Evolutionary conservation across 352 stramenopile genomes (phyloP), one percentile per base, ranked within the genome.

Genomic region (Pythium diclinum): DNA sequence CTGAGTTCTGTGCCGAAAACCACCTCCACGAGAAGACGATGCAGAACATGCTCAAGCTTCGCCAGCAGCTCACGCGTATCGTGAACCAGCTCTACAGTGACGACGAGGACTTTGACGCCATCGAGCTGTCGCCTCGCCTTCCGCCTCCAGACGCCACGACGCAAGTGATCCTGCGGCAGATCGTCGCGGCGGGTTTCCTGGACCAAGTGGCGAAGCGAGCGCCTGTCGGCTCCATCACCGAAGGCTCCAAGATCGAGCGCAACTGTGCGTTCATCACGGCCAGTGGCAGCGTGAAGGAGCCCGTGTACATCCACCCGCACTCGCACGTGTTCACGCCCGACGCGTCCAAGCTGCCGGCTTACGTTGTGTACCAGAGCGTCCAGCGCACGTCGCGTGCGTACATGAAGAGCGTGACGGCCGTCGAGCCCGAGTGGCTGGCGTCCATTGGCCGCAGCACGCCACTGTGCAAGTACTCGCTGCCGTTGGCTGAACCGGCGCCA

Each of bases 401-500:
- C 80, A 98, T 99, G 93, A 97, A 94, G 65, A 98, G 89, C 65
- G 96, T 99, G 25, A 99, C 97, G 9, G 94, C 97, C 1, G 93
- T 99, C 14, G 97, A 99, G 63, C 91, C 95, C 6, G 85, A 97
- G 69, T 99, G 97, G 97, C 87, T 99, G 17, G 76, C 80, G n/a
- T 76, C 76, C 5, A 85, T 94, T n/a, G 84, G 76, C 10, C 81
- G 88, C 64, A 78, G 80, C 56, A 91, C 83, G 23, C 83, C 86
- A 34, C 59, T 94, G 53, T 92, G 84, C 63, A 81, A 78, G 48
- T 92, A 87, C 56, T 84, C 79, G 33, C 66, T 66, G 47, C 83
- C 85, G 7, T 59, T 94, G 21, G 61, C 63, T 0, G 84, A 92
- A 63, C 84, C 86, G 25, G 69, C 70, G 21, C 86, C 86, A 28